phyloP scores from a whole-genome alignment of 1,284 basidiomycete species.

The Ganoderma sp. region DNA sequence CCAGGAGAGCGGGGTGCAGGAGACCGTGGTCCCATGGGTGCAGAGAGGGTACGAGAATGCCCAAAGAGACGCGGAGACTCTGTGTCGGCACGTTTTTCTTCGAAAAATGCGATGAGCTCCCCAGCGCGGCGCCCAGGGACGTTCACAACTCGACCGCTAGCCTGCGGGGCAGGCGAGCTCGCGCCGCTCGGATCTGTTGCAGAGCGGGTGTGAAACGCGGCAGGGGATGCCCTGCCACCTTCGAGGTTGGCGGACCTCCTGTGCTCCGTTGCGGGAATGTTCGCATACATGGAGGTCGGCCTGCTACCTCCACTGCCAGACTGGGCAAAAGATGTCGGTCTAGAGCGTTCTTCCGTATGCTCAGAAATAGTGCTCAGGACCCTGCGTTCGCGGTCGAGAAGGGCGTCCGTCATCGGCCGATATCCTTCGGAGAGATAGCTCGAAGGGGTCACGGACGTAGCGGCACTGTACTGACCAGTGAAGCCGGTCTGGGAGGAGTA shows the following conservation, averaged over 20 bases:
- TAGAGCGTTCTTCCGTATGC: slow-evolving; percentile 46
- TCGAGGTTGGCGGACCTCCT: slow-evolving; percentile 34
- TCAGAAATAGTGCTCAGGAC: slow-evolving; percentile 49
- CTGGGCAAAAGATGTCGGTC: slow-evolving; percentile 41
- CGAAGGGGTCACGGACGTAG: slow-evolving; percentile 28
- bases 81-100: slow-evolving; percentile 53
- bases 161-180: slow-evolving; percentile 15
- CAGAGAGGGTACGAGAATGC: slow-evolving; percentile 59
- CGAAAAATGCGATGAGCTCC: slow-evolving; percentile 77
- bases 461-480: slow-evolving; percentile 30
- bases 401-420: slow-evolving; percentile 30
- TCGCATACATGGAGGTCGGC: slow-evolving; percentile 35
- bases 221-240: slow-evolving; percentile 27
- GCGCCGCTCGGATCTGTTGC: slow-evolving; percentile 39
- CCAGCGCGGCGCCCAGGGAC: slow-evolving; percentile 64
- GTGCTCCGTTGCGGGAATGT: slow-evolving; percentile 32
- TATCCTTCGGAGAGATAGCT: slow-evolving; percentile 30
- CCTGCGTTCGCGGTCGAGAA: slow-evolving; percentile 34
- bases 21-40: slow-evolving; percentile 56
- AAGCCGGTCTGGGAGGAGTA: slow-evolving; percentile 27
- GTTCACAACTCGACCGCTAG: slow-evolving; percentile 39
- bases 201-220: slow-evolving; percentile 36
- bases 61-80: slow-evolving; percentile 40
- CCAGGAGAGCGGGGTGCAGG: slow-evolving; percentile 49
- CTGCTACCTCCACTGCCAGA: slow-evolving; percentile 35